Percentiles rank a stretch among this genome's conserved stretches.
phyloP scores from a whole-genome alignment of 108 stramenopile species.

The Cyclotella sp. region DNA sequence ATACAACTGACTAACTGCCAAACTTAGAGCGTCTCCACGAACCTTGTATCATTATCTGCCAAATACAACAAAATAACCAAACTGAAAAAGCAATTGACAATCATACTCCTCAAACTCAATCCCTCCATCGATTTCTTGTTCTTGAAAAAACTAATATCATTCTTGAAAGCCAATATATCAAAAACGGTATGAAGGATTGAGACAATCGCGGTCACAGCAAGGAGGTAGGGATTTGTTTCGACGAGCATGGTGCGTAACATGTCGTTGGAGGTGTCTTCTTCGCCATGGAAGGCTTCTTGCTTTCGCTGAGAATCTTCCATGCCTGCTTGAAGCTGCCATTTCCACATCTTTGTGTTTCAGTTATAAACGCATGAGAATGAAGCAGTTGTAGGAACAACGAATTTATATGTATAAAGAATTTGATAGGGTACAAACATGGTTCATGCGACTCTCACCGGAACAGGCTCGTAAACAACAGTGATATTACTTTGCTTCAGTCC shows the following conservation, averaged over 20 bases:
- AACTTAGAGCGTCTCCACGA: neutral
- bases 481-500: constrained; percentile 55
- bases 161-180: constrained; percentile 86
- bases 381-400: neutral
- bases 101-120: constrained; percentile 67
- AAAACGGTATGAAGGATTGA: constrained; percentile 79
- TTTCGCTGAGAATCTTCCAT: constrained; percentile 63
- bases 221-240: constrained; percentile 71
- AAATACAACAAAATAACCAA: constrained; percentile 82
- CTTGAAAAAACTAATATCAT: constrained; percentile 88
- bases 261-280: constrained; percentile 57
- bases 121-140: constrained; percentile 82
- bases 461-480: constrained; percentile 53
- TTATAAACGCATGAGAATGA: neutral
- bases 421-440: neutral
- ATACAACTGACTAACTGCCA: neutral
- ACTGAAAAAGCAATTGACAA: constrained; percentile 78
- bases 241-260: constrained; percentile 60
- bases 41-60: constrained; percentile 77
- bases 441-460: constrained; percentile 24
- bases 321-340: constrained; percentile 72
- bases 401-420: no score
- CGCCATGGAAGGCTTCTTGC: constrained; percentile 62
- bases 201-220: constrained; percentile 67
- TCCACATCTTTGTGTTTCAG: constrained; percentile 48